These are phyloP conservation scores for Komagataella pastoris DNA, from an alignment of 805 yeast species.

Conservation along the genomic window DNA sequence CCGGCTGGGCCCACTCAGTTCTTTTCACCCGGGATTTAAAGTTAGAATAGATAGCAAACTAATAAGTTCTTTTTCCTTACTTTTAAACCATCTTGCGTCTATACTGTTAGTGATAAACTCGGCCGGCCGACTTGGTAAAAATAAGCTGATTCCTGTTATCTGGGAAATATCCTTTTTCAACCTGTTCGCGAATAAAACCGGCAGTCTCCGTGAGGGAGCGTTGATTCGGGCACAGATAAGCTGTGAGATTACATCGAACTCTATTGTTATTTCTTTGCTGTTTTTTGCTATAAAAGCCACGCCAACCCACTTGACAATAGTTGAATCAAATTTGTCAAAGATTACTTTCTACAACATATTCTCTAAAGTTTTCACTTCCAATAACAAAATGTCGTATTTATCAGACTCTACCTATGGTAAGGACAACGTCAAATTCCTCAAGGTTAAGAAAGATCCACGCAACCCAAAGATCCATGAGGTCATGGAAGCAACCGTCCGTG, in stretches of 20 bases:
- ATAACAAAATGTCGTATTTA: constrained; percentile 4
- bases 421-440: constrained; percentile 83
- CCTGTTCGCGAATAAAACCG: neutral
- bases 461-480: constrained; percentile 70
- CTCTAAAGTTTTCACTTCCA: neutral
- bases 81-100: neutral
- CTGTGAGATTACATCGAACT: neutral
- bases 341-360: neutral
- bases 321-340: neutral
- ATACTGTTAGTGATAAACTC: neutral
- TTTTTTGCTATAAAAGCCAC: neutral
- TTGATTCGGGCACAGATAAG: neutral
- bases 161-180: neutral
- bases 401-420: constrained; percentile 70
- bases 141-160: neutral
- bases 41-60: neutral
- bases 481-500: constrained; percentile 72
- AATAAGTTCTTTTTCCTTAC: neutral
- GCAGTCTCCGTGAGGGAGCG: neutral
- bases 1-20: constrained; percentile 99
- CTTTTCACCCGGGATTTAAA: constrained; percentile 71
- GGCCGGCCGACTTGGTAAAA: neutral
- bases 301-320: neutral
- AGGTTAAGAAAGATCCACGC: constrained; percentile 66
- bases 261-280: neutral